phyloP scores from a whole-genome alignment of 208 protist genomes.

The Leishmania guyanensis region DNA sequence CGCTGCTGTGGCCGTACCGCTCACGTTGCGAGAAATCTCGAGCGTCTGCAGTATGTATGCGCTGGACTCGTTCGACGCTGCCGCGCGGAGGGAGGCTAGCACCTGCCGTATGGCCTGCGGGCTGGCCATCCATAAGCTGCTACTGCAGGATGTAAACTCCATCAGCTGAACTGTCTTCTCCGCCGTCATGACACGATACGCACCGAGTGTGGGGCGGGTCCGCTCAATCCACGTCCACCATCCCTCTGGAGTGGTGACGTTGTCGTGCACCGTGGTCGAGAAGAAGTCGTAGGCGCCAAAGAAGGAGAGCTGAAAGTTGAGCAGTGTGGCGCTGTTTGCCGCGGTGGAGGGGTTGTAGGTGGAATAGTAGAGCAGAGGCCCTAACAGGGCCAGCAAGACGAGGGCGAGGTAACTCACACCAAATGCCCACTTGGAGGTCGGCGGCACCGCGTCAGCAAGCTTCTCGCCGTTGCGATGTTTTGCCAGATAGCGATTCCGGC shows the following conservation, averaged over 20 bases:
- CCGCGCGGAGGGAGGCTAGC: conserved; percentile 19
- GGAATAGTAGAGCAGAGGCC: conserved; percentile 87
- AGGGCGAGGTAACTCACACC: conserved; percentile 56
- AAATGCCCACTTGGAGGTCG: conserved; percentile 37
- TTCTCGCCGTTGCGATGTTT: conserved; percentile 12
- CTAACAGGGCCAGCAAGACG: conserved; percentile 67
- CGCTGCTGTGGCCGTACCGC: conserved; percentile 20
- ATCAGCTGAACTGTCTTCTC: conserved; percentile 56
- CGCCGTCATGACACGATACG: conserved; percentile 29
- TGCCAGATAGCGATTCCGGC: conserved; percentile 32
- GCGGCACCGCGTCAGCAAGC: conserved; percentile 43
- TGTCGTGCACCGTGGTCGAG: conserved; percentile 36
- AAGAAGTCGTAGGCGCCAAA: conserved; percentile 59
- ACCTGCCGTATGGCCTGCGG: conserved; percentile 41
- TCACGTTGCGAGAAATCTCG: conserved; percentile 30
- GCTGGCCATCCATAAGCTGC: conserved; percentile 63
- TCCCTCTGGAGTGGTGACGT: conserved; percentile 20
- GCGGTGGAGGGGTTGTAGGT: conserved; percentile 79
- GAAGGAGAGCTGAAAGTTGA: conserved; percentile 56
- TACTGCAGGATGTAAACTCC: conserved; percentile 51
- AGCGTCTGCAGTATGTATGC: conserved; percentile 44
- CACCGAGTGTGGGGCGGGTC: conserved; percentile 57
- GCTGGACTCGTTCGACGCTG: conserved; percentile 23
- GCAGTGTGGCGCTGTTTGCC: conserved; percentile 44
- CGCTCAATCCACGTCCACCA: conserved; percentile 52